These are phyloP conservation scores for Brettanomyces anomalus DNA, from an alignment of 805 yeast genomes.

Conservation along the genomic window DNA sequence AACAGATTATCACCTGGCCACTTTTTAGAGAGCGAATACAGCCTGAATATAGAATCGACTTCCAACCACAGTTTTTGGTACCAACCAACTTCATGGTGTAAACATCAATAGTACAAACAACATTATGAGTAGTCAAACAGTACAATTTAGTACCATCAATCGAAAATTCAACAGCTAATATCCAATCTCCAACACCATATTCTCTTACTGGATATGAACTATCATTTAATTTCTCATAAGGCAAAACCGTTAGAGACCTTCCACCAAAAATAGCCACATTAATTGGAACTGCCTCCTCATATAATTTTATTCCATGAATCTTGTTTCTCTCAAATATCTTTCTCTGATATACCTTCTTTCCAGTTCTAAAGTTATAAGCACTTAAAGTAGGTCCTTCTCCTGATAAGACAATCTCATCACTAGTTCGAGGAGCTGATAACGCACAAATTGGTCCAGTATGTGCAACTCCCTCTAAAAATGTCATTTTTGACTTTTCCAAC, in stretches of 20 bases:
- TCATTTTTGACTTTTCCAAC: too few species aligned
- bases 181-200: conserved; percentile 68
- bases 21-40: conserved; percentile 42
- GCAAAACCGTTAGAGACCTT: conserved; percentile 46
- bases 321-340: conserved; percentile 63
- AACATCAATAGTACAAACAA: conserved; percentile 32
- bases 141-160: conserved; percentile 29
- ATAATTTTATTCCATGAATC: conserved; percentile 63
- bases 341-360: conserved; percentile 26
- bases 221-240: conserved; percentile 22
- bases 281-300: conserved; percentile 25
- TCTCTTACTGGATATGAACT: conserved; percentile 25
- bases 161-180: conserved; percentile 50
- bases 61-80: conserved; percentile 47
- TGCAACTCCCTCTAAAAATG: too few species aligned
- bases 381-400: conserved; percentile 69
- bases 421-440: conserved; percentile 30
- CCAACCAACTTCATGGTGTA: conserved; percentile 21
- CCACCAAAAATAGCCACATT: conserved; percentile 52
- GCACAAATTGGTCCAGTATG: conserved; percentile 70
- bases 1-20: conserved; percentile 47
- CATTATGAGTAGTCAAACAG: conserved; percentile 75
- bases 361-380: conserved; percentile 36
- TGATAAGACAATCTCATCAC: conserved; percentile 32
- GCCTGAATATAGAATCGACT: conserved; percentile 85